Conservation (phyloP, 441 rosid species). For the Adansonia grandidieri region DNA sequence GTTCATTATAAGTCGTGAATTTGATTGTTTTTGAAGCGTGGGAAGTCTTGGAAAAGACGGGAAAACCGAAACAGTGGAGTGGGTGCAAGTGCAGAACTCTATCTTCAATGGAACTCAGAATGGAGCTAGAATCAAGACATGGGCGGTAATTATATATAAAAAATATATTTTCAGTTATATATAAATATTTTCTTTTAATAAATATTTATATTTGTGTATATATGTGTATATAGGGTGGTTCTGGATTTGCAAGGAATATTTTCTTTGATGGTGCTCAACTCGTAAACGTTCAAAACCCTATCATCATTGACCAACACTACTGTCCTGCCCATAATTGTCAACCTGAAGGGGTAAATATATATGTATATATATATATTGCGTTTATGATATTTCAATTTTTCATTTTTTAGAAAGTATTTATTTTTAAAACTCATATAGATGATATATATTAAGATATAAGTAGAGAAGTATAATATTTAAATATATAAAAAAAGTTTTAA, state of each 20-base stretch:
- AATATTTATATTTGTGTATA: too few species aligned
- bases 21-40: neutral
- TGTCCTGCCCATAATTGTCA: neutral
- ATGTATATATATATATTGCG: too few species aligned
- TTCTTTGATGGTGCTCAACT: constrained; percentile 32
- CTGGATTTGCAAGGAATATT: constrained; percentile 38
- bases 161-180: too few species aligned
- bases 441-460: too few species aligned
- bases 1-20: neutral
- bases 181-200: too few species aligned
- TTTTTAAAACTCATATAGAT: too few species aligned
- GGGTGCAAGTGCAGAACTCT: constrained; percentile 34
- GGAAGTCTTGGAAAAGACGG: constrained; percentile 44
- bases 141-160: constrained; percentile 30
- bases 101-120: constrained; percentile 34
- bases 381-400: too few species aligned
- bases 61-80: constrained; percentile 24
- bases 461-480: too few species aligned
- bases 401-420: too few species aligned
- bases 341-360: neutral
- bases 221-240: constrained; percentile 31
- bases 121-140: constrained; percentile 55
- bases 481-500: too few species aligned
- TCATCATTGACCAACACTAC: constrained; percentile 47
- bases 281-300: constrained; percentile 28